phyloP scores from a whole-genome alignment of 2,329 filamentous ascomycete species.

The Blastomyces percursus region DNA sequence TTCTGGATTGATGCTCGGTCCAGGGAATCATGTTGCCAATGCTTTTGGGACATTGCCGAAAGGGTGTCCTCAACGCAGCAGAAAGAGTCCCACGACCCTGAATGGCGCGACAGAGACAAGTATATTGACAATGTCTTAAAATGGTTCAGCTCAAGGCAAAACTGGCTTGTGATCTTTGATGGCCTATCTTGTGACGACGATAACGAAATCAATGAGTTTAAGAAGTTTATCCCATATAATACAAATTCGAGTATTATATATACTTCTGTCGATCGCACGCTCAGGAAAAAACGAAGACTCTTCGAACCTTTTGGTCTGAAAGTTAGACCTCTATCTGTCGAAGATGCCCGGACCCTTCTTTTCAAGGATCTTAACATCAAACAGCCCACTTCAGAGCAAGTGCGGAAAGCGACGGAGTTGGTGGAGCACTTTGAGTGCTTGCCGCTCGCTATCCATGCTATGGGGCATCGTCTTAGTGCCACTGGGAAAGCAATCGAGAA shows the following conservation, averaged over 20 bases:
- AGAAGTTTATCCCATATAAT: slow-evolving; percentile 53
- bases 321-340: slow-evolving; percentile 43
- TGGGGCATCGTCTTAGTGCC: slow-evolving; percentile 50
- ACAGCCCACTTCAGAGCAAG: slow-evolving; percentile 45
- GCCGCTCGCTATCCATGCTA: slow-evolving; percentile 57
- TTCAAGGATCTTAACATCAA: slow-evolving; percentile 52
- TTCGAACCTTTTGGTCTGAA: slow-evolving; percentile 50
- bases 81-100: slow-evolving; percentile 28
- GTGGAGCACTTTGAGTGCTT: slow-evolving; percentile 54
- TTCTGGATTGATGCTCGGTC: slow-evolving; percentile 60
- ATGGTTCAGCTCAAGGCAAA: slow-evolving; percentile 52
- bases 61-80: slow-evolving; percentile 42
- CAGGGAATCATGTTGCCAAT: slow-evolving; percentile 46
- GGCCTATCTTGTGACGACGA: slow-evolving; percentile 52
- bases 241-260: slow-evolving; percentile 55
- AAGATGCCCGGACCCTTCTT: slow-evolving; percentile 51
- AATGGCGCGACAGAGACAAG: slow-evolving; percentile 33
- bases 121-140: slow-evolving; percentile 48
- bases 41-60: slow-evolving; percentile 56
- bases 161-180: slow-evolving; percentile 59
- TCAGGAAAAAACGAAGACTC: slow-evolving; percentile 45
- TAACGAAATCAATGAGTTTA: slow-evolving; percentile 40
- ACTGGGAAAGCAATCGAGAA: slow-evolving; percentile 51
- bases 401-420: slow-evolving; percentile 48
- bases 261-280: slow-evolving; percentile 53